Evolutionary conservation across 106 monocot genomes (phyloP).

Genomic region (Hemerocallis citrina): DNA sequence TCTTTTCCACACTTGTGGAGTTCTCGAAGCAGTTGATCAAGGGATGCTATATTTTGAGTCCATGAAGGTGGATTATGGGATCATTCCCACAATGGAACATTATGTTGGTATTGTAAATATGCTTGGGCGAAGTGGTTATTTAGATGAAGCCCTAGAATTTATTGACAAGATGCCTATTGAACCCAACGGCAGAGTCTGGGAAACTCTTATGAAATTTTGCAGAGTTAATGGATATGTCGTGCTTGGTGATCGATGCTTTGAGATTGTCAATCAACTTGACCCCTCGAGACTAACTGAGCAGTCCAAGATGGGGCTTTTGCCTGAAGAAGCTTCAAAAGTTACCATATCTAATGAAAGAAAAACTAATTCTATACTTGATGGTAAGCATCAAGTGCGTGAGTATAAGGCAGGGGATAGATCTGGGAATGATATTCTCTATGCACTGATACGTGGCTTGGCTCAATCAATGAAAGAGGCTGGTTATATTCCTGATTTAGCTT

Average conservation of each 20-base stretch:
- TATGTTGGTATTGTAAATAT: constrained; percentile 57
- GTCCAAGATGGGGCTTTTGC: constrained; percentile 50
- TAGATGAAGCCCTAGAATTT: constrained; percentile 81
- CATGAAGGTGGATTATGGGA: constrained; percentile 57
- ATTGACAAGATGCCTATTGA: constrained; percentile 62
- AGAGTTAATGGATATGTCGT: constrained; percentile 60
- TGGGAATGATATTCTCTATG: constrained; percentile 42
- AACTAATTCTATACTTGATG: constrained; percentile 27
- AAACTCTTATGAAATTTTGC: constrained; percentile 69
- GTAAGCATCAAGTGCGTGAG: constrained; percentile 39
- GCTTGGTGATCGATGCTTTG: constrained; percentile 65
- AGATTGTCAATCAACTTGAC: constrained; percentile 50
- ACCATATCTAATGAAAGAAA: constrained; percentile 34
- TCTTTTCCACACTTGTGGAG: constrained; percentile 52
- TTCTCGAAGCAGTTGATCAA: constrained; percentile 70
- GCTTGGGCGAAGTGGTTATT: constrained; percentile 64
- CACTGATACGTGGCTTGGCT: constrained; percentile 39
- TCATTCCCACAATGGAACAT: constrained; percentile 55
- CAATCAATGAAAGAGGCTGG: constrained; percentile 74
- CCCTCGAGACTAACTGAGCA: constrained; percentile 45
- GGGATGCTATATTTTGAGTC: constrained; percentile 82
- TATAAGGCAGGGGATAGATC: constrained; percentile 80
- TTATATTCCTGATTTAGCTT: constrained; percentile 65
- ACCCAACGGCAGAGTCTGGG: constrained; percentile 70
- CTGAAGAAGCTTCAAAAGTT: constrained; percentile 38